phyloP scores from a whole-genome alignment of 805 yeast species.

The Zygoascus flipseniorum region DNA sequence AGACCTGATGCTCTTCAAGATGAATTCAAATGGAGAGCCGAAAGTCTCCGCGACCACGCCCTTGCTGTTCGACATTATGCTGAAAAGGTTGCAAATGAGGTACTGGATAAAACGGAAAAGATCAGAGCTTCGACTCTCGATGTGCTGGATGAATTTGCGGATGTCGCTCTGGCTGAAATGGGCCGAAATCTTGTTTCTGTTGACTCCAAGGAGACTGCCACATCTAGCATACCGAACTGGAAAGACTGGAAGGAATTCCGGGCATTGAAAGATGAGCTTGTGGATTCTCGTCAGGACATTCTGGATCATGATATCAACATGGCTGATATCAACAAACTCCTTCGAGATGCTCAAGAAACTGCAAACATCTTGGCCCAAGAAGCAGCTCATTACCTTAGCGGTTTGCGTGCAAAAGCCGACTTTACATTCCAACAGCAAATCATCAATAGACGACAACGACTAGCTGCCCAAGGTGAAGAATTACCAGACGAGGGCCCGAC shows the following conservation, averaged over 20 bases:
- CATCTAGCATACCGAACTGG: constrained; percentile 13
- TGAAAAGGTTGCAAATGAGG: constrained; percentile 15
- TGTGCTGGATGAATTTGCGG: constrained; percentile 42
- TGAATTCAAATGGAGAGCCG: constrained; percentile 17
- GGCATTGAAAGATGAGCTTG: constrained; percentile 33
- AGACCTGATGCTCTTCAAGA: constrained; percentile 14
- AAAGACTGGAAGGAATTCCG: constrained; percentile 37
- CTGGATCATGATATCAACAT: constrained; percentile 30
- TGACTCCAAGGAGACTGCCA: background rate
- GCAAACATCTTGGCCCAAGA: constrained; percentile 35
- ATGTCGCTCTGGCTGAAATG: constrained; percentile 36
- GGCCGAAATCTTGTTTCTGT: constrained; percentile 30
- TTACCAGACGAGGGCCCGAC: constrained; percentile 14
- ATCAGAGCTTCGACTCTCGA: constrained; percentile 32
- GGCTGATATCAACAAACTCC: constrained; percentile 33
- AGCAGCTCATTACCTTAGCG: constrained; percentile 33
- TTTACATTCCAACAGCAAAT: constrained; percentile 16
- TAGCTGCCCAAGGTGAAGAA: constrained; percentile 19
- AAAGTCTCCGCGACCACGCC: constrained; percentile 17
- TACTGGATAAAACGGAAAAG: constrained; percentile 16
- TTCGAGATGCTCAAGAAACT: constrained; percentile 37
- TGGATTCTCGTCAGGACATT: constrained; percentile 34
- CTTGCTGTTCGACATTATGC: constrained; percentile 18
- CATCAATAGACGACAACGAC: constrained; percentile 1
- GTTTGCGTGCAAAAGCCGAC: constrained; percentile 18